phyloP scores from a whole-genome alignment of 2,329 filamentous ascomycete species.

The Exserohilum turcica region DNA sequence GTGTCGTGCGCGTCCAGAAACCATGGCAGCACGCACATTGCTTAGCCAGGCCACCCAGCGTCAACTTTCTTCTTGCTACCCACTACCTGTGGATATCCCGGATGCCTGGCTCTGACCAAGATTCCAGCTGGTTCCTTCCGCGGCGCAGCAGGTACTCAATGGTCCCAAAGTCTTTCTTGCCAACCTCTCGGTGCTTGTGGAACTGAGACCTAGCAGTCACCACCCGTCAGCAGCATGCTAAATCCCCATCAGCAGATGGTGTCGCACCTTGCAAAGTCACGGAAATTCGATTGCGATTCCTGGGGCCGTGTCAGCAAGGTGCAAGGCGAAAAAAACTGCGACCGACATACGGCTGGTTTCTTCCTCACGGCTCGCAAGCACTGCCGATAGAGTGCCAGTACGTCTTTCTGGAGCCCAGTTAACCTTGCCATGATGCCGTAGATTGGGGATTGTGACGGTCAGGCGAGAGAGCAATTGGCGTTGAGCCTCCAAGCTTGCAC shows the following conservation, averaged over 20 bases:
- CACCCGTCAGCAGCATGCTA: constrained; percentile 5
- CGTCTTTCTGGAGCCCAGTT: constrained; percentile 89
- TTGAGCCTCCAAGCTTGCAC: not conserved
- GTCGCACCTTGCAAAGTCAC: constrained; percentile 64
- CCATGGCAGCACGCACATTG: not conserved
- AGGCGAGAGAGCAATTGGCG: constrained; percentile 2
- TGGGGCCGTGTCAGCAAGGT: constrained; percentile 38
- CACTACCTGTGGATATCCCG: constrained; percentile 59
- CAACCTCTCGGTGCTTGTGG: constrained; percentile 67
- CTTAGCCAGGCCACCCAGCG: not conserved
- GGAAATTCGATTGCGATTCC: constrained; percentile 65
- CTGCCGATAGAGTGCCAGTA: constrained; percentile 81
- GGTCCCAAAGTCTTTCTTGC: constrained; percentile 83
- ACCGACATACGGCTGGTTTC: constrained; percentile 72
- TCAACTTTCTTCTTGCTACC: not conserved
- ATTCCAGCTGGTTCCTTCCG: constrained; percentile 79
- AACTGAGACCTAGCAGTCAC: constrained; percentile 70
- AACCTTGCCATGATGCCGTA: constrained; percentile 56
- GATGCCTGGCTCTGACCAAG: constrained; percentile 79
- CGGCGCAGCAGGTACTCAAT: constrained; percentile 86
- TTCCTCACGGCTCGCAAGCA: constrained; percentile 81
- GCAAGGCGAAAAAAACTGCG: not conserved
- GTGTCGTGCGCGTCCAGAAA: constrained; percentile 11
- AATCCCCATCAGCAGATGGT: not conserved
- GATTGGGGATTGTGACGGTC: not conserved